Base-by-base conservation (phyloP, 2,329 filamentous ascomycete genomes). In the Alternaria ventricosa region DNA sequence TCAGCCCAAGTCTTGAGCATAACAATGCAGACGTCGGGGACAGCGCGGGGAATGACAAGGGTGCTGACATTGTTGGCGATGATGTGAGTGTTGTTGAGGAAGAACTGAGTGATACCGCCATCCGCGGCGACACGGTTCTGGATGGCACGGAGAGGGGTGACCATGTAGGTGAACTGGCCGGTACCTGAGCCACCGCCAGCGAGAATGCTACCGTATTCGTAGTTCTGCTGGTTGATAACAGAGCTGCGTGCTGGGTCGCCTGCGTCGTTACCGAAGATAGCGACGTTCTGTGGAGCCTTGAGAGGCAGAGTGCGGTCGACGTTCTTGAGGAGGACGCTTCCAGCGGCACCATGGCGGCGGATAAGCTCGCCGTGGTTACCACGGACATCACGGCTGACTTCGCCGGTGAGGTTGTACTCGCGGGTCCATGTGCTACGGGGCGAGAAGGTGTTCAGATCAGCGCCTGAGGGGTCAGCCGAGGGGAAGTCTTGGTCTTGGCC, bases 1-100 rank as follows among this genome's bases (percentile, higher is more conserved):
- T 78, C 75, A 0, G 83, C 83, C 74, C 78, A 85, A 13, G 74
- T 86, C 85, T 89, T 89, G 61, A 89, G 79, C 76, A 89, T 87
- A 28, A 89, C 87, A n/a, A 89, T 79, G 75, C 68, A 83, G 10
- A 87, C 85, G 9, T 84, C 80, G 8, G 82, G 79, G 1, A 82
- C 59, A 9, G 64, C 56, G 45, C 82, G 73, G 68, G 50, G 80
- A 12, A 73, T 67, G 62, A 74, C 67, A 25, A 73, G 67, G 46
- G 65, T 70, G 49, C 67, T 67, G 44, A 76, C 53, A 20, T 79
- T 74, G 12, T 68, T 75, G 23, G 68, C 67, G 18, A 76, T 77
- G 46, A 78, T 80, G 59, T 79, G 68, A 6, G 76, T 81, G 70
- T 84, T 83, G 70, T 84, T 81, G 12, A 82, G 74, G 61, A 80